Evolutionary conservation across 805 yeast species (phyloP).

Genomic region (Barnettozyma vustinii): DNA sequence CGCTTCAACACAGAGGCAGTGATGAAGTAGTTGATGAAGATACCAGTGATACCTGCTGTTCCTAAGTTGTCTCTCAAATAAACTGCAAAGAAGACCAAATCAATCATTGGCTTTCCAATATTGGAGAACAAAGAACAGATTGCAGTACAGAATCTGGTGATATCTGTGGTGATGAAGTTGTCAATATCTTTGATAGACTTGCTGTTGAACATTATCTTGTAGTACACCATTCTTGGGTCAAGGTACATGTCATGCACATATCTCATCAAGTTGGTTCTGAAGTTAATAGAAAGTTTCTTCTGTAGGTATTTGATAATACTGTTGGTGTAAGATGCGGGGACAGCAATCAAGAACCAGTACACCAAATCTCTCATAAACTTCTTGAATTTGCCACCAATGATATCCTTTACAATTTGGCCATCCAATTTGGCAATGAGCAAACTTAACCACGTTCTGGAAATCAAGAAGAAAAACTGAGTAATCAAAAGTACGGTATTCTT

Average conservation of each 20-base stretch:
- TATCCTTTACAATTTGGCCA: conserved; percentile 86
- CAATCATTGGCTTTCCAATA: conserved; percentile 89
- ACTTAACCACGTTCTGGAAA: conserved; percentile 83
- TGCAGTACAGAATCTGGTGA: conserved; percentile 73
- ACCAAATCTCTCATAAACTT: conserved; percentile 72
- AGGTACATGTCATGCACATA: conserved; percentile 88
- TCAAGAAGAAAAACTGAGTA: conserved; percentile 67
- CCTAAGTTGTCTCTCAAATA: conserved; percentile 85
- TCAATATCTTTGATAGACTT: conserved; percentile 63
- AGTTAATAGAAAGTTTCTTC: conserved; percentile 69
- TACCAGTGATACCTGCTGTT: conserved; percentile 76
- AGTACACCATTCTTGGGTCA: conserved; percentile 75
- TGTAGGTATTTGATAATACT: conserved; percentile 82
- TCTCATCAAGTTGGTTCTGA: conserved; percentile 77
- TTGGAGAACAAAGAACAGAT: conserved; percentile 80
- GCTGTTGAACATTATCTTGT: conserved; percentile 58
- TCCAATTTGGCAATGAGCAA: conserved; percentile 82
- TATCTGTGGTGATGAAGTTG: conserved; percentile 75
- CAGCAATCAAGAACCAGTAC: conserved; percentile 85
- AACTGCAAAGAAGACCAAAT: conserved; percentile 74
- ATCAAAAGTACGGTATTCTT: conserved; percentile 60
- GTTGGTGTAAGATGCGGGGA: conserved; percentile 90
- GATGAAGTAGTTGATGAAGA: conserved; percentile 70
- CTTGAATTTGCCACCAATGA: conserved; percentile 73
- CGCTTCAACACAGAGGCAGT: conserved; percentile 72